These are phyloP conservation scores for Sporothrix brasiliensis DNA, from an alignment of 2,329 filamentous ascomycete species.

Conservation along the genomic window DNA sequence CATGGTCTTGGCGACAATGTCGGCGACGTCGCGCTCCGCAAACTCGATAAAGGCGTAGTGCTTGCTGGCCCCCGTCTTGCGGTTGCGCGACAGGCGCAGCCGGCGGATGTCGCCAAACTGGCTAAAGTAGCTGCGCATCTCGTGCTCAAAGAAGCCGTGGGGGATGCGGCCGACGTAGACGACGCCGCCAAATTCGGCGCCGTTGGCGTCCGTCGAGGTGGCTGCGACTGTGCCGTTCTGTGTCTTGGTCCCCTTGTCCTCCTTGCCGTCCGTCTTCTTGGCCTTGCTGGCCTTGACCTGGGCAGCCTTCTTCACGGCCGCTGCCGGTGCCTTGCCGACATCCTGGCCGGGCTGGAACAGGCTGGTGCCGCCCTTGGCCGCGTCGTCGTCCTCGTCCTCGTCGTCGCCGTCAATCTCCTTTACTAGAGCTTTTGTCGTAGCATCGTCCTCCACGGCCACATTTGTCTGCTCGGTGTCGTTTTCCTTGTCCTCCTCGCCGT, in stretches of 20 bases:
- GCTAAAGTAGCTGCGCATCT: constrained; percentile 90
- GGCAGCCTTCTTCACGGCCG: constrained; percentile 25
- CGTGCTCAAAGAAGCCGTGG: constrained; percentile 88
- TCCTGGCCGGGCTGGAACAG: constrained; percentile 36
- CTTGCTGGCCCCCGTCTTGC: constrained; percentile 85
- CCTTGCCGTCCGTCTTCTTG: background rate
- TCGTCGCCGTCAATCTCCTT: constrained; percentile 32
- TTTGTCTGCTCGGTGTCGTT: background rate
- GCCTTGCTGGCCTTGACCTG: constrained; percentile 6
- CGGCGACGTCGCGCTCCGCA: constrained; percentile 71
- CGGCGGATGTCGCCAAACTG: constrained; percentile 84
- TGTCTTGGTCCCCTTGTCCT: background rate
- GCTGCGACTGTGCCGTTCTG: constrained; percentile 34
- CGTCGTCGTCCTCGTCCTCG: constrained; percentile 18
- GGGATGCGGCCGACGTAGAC: constrained; percentile 78
- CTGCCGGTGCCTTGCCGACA: constrained; percentile 35
- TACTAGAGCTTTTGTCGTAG: constrained; percentile 32
- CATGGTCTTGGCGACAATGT: constrained; percentile 94
- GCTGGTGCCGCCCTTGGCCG: constrained; percentile 31
- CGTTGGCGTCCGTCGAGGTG: constrained; percentile 45
- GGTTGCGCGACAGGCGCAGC: constrained; percentile 86
- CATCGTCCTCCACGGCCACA: constrained; percentile 32
- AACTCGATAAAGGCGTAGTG: constrained; percentile 98
- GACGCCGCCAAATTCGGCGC: constrained; percentile 61
- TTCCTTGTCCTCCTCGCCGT: constrained; percentile 26